Evolutionary conservation across 257 asterid genomes (phyloP).

Genomic region (Fraxinus quadrangulata): DNA sequence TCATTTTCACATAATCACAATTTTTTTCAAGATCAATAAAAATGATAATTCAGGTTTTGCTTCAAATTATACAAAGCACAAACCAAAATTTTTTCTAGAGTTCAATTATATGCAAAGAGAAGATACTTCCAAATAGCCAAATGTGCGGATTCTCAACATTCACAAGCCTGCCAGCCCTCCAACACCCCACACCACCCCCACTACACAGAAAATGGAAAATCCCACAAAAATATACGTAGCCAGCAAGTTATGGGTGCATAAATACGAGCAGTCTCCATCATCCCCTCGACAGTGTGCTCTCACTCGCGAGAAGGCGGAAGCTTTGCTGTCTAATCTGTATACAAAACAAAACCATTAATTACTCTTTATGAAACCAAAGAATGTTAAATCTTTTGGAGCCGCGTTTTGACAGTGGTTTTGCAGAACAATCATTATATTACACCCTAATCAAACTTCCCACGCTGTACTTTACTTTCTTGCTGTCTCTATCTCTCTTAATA

Average conservation of each 20-base stretch:
- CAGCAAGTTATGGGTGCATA: neutral
- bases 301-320: conserved; percentile 35
- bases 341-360: conserved; percentile 20
- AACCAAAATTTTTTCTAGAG: neutral
- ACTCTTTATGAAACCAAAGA: conserved; percentile 17
- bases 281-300: neutral
- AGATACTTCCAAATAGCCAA: neutral
- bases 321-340: conserved; percentile 1
- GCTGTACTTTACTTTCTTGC: neutral
- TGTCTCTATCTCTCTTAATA: conserved; percentile 2
- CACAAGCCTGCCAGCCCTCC: neutral
- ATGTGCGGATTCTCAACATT: neutral
- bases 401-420: conserved; percentile 21
- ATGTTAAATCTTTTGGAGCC: conserved; percentile 26
- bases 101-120: neutral
- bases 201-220: neutral
- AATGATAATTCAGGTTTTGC: too few relatives aligned
- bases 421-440: conserved; percentile 40
- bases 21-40: too few relatives aligned
- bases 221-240: conserved; percentile 2
- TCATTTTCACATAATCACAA: too few relatives aligned
- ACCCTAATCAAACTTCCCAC: conserved; percentile 28
- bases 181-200: neutral
- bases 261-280: conserved; percentile 32
- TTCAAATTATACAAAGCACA: too few relatives aligned